Base-by-base conservation (phyloP, 768 basidiomycete species). In the Lyophyllum atratum region DNA sequence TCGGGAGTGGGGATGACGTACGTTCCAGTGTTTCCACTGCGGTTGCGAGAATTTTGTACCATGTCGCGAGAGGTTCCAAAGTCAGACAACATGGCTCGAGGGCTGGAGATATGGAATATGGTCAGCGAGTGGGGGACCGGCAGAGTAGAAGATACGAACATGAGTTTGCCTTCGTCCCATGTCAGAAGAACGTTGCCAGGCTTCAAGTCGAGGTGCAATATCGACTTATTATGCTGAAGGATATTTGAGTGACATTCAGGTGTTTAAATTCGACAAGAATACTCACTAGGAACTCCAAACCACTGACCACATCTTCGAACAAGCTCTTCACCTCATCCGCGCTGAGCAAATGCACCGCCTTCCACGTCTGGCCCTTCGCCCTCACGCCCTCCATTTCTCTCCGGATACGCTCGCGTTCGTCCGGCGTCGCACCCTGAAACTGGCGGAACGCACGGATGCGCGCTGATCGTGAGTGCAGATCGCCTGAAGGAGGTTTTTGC, bases 21-120 rank as follows among this genome's bases (percentile, higher is more conserved):
- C 84, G 95, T 98, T 66, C 95, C 95, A 10, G 95, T 97, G 65
- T 95, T 93, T n/a, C 95, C 95, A 2, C 92, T 90, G 22, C 95
- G 83, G 15, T 79, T 72, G 12, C 84, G 74, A 17, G 84, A 78
- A 6, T 85, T 81, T 48, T 86, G 81, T 17, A 95, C 76, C 90
- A 93, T 93, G 65, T 96, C 94, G 48, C 92, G 86, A 24, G 92
- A 94, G 0, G 95, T 96, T 17, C 95, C 95, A 71, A 98, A 98
- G 65, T 98, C 95, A 1, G 93, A 93, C 17, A 98, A 77, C 92
- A 98, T 93, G 0, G 93, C 95, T 65, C 92, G 84, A 3, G 95
- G 95, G 56, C 94, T 95, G 47, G 9, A 26, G 40, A 42, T 56
- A 48, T 34, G 37, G 33, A 50, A 11, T 53, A 43, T 11, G 10